Evolutionary conservation across 306 rosid genomes (phyloP).

Genomic region (Arachis stenosperma): DNA sequence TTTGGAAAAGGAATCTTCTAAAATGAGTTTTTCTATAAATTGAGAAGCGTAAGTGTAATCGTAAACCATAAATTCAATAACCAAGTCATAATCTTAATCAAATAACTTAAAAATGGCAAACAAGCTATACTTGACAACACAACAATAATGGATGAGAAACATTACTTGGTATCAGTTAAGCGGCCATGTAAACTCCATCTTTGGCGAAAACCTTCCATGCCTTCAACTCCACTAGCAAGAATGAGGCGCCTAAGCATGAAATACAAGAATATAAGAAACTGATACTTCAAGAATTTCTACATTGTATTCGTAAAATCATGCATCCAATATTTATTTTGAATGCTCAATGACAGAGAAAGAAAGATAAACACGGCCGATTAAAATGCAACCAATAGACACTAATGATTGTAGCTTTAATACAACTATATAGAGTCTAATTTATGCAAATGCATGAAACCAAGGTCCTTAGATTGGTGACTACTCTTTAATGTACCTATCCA

Average conservation of each 20-base stretch:
- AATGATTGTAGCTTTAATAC: slow-evolving; percentile 9
- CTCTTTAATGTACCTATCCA: slow-evolving; percentile 67
- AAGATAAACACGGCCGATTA: slow-evolving; percentile 14
- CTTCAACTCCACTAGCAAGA: slow-evolving; percentile 92
- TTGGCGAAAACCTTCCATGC: slow-evolving; percentile 88
- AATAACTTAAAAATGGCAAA: slow-evolving; percentile 3
- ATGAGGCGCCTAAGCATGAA: slow-evolving; percentile 70
- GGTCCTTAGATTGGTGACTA: slow-evolving; percentile 18
- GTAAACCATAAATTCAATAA: not conserved
- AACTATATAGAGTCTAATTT: not conserved
- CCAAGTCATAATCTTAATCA: not conserved
- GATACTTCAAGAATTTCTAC: slow-evolving; percentile 9
- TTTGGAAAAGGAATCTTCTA: not conserved
- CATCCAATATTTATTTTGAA: not conserved
- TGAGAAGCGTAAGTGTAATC: not conserved
- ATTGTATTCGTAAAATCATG: slow-evolving; percentile 19
- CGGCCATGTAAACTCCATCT: slow-evolving; percentile 96
- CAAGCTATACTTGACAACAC: slow-evolving; percentile 30
- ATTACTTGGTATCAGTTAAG: slow-evolving; percentile 81
- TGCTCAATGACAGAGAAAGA: slow-evolving; percentile 16
- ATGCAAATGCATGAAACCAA: slow-evolving; percentile 23
- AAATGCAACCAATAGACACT: slow-evolving; percentile 15
- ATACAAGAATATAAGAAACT: slow-evolving; percentile 19
- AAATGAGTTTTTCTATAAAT: not conserved
- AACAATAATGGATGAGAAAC: slow-evolving; percentile 31